These are phyloP conservation scores for Dunaliella primolecta DNA, from an alignment of 139 green algal species.

Conservation along the genomic window DNA sequence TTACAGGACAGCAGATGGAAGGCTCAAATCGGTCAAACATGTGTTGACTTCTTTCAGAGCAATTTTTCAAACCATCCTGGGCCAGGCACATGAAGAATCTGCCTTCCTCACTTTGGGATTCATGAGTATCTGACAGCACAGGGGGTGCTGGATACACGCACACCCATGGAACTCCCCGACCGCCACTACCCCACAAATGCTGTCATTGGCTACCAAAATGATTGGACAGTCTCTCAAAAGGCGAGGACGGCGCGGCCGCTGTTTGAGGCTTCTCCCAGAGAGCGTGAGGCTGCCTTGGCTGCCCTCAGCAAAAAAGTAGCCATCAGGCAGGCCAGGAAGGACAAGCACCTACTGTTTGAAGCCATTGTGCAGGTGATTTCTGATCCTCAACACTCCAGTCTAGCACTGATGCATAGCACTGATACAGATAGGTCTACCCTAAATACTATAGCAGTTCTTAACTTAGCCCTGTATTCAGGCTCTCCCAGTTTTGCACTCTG, in stretches of 20 bases:
- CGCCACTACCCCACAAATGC: neutral
- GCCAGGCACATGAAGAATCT: too few relatives aligned
- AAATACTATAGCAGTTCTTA: too few relatives aligned
- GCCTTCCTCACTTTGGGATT: too few relatives aligned
- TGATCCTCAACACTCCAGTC: too few relatives aligned
- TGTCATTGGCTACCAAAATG: neutral
- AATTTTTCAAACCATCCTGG: neutral
- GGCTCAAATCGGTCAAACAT: neutral
- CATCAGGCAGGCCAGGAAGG: neutral
- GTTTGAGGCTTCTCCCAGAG: neutral
- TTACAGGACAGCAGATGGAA: too few relatives aligned
- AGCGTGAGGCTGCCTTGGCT: neutral
- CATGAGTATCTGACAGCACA: too few relatives aligned
- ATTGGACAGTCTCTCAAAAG: too few relatives aligned
- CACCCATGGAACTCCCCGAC: neutral
- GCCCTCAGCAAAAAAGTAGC: neutral
- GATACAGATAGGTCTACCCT: too few relatives aligned
- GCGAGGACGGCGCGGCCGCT: neutral
- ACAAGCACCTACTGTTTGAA: slow-evolving; percentile 25
- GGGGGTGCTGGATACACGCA: too few relatives aligned
- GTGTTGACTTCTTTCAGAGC: neutral
- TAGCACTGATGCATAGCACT: neutral
- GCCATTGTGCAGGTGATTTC: slow-evolving; percentile 21
- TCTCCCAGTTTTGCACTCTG: too few relatives aligned
- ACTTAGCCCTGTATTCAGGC: too few relatives aligned